These are phyloP conservation scores for Chalciporus sphaerocephalus DNA, from an alignment of 768 basidiomycete genomes.

Conservation along the genomic window DNA sequence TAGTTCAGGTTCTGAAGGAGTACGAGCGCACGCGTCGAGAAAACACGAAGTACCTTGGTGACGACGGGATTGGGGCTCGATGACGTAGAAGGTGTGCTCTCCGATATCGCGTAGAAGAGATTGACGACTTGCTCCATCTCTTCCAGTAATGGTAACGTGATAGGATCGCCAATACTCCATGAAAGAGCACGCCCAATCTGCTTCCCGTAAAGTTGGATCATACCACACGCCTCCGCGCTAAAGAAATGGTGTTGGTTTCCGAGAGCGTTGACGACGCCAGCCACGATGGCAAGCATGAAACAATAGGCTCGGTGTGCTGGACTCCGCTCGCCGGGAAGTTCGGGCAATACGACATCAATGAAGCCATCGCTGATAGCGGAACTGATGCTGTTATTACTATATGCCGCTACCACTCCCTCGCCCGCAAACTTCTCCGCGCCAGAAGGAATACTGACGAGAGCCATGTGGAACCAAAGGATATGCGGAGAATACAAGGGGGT, in stretches of 20 bases:
- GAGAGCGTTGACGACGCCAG: constrained; percentile 62
- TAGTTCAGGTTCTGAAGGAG: constrained; percentile 88
- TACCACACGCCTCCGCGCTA: constrained; percentile 78
- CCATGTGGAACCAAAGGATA: constrained; percentile 82
- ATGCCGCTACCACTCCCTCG: constrained; percentile 76
- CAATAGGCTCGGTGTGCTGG: constrained; percentile 82
- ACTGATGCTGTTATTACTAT: constrained; percentile 79
- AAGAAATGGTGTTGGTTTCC: constrained; percentile 72
- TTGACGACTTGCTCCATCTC: constrained; percentile 80
- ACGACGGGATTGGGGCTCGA: constrained; percentile 40
- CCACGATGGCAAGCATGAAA: constrained; percentile 74
- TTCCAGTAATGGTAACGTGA: constrained; percentile 73
- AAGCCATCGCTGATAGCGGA: constrained; percentile 69
- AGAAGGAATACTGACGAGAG: constrained; percentile 67
- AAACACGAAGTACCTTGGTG: constrained; percentile 62
- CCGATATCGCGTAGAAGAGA: constrained; percentile 72
- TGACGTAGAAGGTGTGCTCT: constrained; percentile 31
- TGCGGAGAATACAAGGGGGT: constrained; percentile 72
- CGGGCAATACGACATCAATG: constrained; percentile 62
- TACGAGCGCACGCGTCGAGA: constrained; percentile 61
- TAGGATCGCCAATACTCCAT: constrained; percentile 76
- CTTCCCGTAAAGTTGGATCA: constrained; percentile 78
- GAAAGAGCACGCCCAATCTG: constrained; percentile 74
- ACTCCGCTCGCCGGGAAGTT: constrained; percentile 70
- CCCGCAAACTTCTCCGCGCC: constrained; percentile 84